phyloP scores from a whole-genome alignment of 2,329 filamentous ascomycete genomes.

The Phaeosphaeria sp. region DNA sequence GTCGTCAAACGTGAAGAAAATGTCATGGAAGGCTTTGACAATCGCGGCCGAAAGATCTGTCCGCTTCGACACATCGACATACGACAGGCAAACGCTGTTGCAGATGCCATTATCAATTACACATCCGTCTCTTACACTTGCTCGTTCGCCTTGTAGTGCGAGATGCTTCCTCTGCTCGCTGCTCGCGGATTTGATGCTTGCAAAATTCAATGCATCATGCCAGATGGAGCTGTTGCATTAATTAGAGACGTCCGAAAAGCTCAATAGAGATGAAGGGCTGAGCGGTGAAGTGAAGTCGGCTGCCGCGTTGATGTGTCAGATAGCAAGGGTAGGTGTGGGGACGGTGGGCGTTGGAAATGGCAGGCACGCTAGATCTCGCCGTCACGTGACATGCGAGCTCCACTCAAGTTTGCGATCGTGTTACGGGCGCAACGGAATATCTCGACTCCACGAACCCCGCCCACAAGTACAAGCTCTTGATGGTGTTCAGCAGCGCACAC shows the following conservation, averaged over 20 bases:
- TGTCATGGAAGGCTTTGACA: background rate
- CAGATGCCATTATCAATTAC: background rate
- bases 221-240: background rate
- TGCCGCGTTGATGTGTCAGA: background rate
- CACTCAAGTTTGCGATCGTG: background rate
- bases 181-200: background rate
- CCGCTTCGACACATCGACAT: background rate
- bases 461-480: slow-evolving; percentile 9
- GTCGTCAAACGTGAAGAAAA: background rate
- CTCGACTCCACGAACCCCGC: background rate
- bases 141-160: background rate
- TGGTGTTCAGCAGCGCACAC: slow-evolving; percentile 15
- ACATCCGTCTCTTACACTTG: background rate
- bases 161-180: background rate
- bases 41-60: background rate
- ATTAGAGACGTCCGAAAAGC: background rate
- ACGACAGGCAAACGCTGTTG: background rate
- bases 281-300: background rate
- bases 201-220: background rate
- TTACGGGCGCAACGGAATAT: background rate
- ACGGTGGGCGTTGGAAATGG: background rate
- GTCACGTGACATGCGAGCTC: slow-evolving; percentile 16
- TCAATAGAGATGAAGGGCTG: background rate
- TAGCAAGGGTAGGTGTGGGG: background rate
- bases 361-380: slow-evolving; percentile 17